Base-by-base conservation (phyloP, 148 eudicot genomes). In the Chenopodium berlandieri region DNA sequence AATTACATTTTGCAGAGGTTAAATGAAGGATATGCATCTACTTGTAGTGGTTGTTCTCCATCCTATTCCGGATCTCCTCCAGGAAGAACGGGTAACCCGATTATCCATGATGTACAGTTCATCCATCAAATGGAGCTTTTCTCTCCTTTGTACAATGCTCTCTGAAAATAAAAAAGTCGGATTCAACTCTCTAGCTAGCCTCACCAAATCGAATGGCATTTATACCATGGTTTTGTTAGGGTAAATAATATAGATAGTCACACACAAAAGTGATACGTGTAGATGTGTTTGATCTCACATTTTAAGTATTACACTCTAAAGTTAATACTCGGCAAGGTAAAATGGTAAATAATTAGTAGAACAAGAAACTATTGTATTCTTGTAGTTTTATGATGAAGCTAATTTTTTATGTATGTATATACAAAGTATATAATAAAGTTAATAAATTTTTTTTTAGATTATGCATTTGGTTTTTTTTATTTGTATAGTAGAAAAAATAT, bases 41-140 rank as follows among this genome's bases (percentile, higher is more conserved):
- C 37, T 5, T 86, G 91, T 82, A 68, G 22, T 13, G 78, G 82
- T 32, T 86, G 91, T 82, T 69, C 80, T 2, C 85, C 85, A 9
- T 77, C 86, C 71, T 90, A 88, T 76, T 25, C 84, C 7, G 92
- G 90, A 27, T 88, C 92, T 68, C 92, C 92, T 9, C 90, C 90
- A n/a, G 77, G 86, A 20, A 76, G 92, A 84, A 85, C 90, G 32
- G 83, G 70, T 32, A 90, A 88, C 30, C 90, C 90, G 7, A 81
- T 90, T 62, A 78, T 90, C 34, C 90, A 88, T 13, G 92, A 90
- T 68, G 87, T 85, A 31, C 84, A 83, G 1, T 88, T 90, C 79
- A 52, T 88, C 40, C 86, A 85, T 82, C 92, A 88, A 40, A 83
- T 86, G 92, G 87, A 86, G 58, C 78, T 74, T 65, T 80, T 86